A percentile compares a stretch with the other conserved stretches of the same genome.
These are phyloP conservation scores for Ustilago curta DNA, from an alignment of 1,284 basidiomycete species.

Conservation along the genomic window DNA sequence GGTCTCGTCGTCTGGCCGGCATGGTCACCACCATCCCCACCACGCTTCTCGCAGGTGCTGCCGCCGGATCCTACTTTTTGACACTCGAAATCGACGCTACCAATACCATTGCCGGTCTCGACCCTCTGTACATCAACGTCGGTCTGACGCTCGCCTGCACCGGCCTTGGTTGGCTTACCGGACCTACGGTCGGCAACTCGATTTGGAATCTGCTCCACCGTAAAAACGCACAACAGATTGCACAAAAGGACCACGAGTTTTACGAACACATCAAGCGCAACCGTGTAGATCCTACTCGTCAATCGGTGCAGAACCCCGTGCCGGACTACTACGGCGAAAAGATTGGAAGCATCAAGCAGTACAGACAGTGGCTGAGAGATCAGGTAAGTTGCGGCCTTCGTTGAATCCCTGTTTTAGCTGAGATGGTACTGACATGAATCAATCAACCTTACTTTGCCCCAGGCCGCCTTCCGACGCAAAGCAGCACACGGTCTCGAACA, in stretches of 20 bases:
- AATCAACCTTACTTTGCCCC: not conserved
- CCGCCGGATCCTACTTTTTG: conserved; percentile 62
- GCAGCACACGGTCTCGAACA: conserved; percentile 62
- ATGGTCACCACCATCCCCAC: conserved; percentile 64
- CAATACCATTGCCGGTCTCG: conserved; percentile 59
- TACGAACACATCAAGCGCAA: conserved; percentile 61
- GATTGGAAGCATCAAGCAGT: conserved; percentile 63
- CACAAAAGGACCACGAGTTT: conserved; percentile 63
- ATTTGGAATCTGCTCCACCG: conserved; percentile 61
- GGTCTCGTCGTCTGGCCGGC: conserved; percentile 58
- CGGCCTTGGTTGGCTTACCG: conserved; percentile 64
- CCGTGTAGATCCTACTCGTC: conserved; percentile 61
- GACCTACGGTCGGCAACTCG: conserved; percentile 57
- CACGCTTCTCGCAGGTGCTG: conserved; percentile 55
- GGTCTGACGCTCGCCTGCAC: conserved; percentile 60
- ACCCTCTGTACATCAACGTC: conserved; percentile 63
- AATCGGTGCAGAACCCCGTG: conserved; percentile 65
- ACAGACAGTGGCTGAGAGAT: conserved; percentile 67
- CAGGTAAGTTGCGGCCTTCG: conserved; percentile 28
- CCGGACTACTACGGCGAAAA: conserved; percentile 68
- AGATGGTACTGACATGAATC: not conserved
- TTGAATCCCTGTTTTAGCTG: not conserved
- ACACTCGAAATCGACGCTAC: conserved; percentile 62
- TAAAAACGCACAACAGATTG: conserved; percentile 54
- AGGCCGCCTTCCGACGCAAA: conserved; percentile 61